Evolutionary conservation across 345 rosid species (phyloP).

Genomic region (Melaleuca alternifolia): DNA sequence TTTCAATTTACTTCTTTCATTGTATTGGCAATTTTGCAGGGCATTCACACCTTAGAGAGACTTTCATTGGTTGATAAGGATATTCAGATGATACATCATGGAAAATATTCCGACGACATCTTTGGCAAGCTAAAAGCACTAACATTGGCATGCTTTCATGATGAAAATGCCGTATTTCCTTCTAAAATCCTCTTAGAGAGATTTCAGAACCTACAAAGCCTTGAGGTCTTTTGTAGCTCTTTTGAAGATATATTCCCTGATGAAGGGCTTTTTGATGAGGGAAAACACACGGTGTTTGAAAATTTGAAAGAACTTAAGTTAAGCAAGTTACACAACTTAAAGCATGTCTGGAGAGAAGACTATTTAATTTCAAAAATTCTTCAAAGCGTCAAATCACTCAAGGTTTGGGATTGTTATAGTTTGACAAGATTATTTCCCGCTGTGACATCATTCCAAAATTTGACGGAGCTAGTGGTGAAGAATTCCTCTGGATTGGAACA

Average conservation of each 20-base stretch:
- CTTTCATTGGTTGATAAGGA: background rate
- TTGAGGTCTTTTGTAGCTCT: accelerated
- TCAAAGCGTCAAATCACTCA: accelerated
- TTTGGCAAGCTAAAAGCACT: background rate
- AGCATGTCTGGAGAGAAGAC: background rate
- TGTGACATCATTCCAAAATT: accelerated
- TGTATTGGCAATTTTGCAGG: background rate
- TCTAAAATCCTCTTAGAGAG: background rate
- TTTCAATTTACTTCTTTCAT: background rate
- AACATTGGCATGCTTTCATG: background rate
- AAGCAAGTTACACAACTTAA: background rate
- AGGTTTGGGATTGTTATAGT: background rate
- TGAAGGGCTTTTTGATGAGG: background rate
- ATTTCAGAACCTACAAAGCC: background rate
- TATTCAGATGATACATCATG: accelerated
- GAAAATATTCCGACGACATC: background rate
- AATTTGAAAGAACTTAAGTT: background rate
- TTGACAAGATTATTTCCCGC: background rate
- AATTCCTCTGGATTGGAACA: background rate
- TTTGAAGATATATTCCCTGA: background rate
- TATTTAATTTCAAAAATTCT: background rate
- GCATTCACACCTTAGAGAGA: background rate
- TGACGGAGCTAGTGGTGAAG: background rate
- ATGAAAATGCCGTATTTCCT: background rate
- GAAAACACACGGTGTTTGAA: background rate